Conservation (phyloP, 1,284 basidiomycete genomes). For the Ganoderma boninense region DNA sequence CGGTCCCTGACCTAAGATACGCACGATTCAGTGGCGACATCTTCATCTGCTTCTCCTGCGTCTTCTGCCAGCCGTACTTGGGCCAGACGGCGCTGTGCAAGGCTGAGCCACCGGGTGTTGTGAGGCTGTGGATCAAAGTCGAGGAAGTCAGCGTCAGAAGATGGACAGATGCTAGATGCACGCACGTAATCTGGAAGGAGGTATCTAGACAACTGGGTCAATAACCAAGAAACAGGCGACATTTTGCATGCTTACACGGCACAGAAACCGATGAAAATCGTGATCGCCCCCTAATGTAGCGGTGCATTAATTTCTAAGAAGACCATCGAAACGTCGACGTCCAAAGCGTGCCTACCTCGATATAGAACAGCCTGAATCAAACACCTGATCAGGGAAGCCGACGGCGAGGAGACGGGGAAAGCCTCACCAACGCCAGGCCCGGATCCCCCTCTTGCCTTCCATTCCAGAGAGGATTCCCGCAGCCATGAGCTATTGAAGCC, state of each 20-base stretch:
- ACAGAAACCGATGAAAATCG: slow-evolving; percentile 62
- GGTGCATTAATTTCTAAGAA: background rate
- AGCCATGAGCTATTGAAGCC: slow-evolving; percentile 59
- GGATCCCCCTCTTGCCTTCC: slow-evolving; percentile 72
- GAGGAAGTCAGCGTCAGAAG: background rate
- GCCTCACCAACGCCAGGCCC: slow-evolving; percentile 74
- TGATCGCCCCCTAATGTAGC: slow-evolving; percentile 60
- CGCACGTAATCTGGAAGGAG: slow-evolving; percentile 63
- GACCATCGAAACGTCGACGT: background rate
- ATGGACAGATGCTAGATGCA: background rate
- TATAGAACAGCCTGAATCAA: slow-evolving; percentile 61
- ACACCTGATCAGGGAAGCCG: slow-evolving; percentile 5
- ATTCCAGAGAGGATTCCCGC: slow-evolving; percentile 75
- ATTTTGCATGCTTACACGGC: slow-evolving; percentile 52
- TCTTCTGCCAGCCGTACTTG: slow-evolving; percentile 80
- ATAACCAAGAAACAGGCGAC: background rate
- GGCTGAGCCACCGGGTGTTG: slow-evolving; percentile 73
- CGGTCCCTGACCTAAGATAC: slow-evolving; percentile 32
- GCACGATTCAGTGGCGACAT: slow-evolving; percentile 61
- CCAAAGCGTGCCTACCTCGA: slow-evolving; percentile 54
- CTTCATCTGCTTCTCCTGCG: slow-evolving; percentile 75
- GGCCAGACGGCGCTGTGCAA: slow-evolving; percentile 68
- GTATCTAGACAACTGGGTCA: slow-evolving; percentile 28
- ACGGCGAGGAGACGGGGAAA: slow-evolving; percentile 3
- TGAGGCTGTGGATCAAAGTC: slow-evolving; percentile 50